Percentiles rank a stretch among this genome's conserved stretches.
Conservation (phyloP, 1,139 yeast genomes). For the Debaryomycetaceae sp. region DNA sequence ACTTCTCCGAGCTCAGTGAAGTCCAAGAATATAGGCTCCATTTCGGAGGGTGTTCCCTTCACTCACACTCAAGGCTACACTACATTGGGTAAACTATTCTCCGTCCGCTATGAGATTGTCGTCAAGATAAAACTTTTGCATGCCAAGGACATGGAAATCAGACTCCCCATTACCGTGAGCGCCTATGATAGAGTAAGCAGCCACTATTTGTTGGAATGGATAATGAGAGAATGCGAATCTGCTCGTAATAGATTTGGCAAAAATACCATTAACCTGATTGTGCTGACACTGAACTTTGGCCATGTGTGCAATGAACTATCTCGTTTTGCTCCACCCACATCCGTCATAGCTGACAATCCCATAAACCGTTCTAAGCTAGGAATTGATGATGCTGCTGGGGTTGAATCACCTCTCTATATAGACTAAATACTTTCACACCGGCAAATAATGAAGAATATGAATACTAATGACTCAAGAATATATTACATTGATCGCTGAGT, state of each 20-base stretch:
- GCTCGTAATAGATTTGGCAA: constrained; percentile 39
- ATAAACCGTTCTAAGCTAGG: background rate
- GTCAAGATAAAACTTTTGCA: constrained; percentile 48
- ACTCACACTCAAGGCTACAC: constrained; percentile 50
- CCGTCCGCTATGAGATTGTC: constrained; percentile 50
- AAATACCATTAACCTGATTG: constrained; percentile 23
- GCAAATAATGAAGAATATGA: constrained; percentile 2
- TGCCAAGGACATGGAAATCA: constrained; percentile 47
- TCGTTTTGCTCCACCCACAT: constrained; percentile 14
- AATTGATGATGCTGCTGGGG: background rate
- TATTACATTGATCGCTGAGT: too few relatives aligned
- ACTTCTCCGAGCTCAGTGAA: constrained; percentile 1
- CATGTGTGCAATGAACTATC: constrained; percentile 20
- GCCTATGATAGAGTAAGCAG: constrained; percentile 50
- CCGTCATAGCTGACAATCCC: background rate
- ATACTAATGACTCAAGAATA: too few relatives aligned
- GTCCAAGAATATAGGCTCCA: constrained; percentile 15
- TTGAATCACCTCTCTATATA: background rate
- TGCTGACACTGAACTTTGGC: constrained; percentile 18
- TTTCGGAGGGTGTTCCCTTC: constrained; percentile 41
- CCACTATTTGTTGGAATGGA: constrained; percentile 46
- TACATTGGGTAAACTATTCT: constrained; percentile 48
- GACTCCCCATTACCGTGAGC: constrained; percentile 52
- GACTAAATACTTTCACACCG: too few relatives aligned
- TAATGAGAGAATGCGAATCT: constrained; percentile 49